Evolutionary conservation across 345 rosid genomes (phyloP), one percentile per base, ranked within the genome.

Genomic region (Eucalyptus coolabah): DNA sequence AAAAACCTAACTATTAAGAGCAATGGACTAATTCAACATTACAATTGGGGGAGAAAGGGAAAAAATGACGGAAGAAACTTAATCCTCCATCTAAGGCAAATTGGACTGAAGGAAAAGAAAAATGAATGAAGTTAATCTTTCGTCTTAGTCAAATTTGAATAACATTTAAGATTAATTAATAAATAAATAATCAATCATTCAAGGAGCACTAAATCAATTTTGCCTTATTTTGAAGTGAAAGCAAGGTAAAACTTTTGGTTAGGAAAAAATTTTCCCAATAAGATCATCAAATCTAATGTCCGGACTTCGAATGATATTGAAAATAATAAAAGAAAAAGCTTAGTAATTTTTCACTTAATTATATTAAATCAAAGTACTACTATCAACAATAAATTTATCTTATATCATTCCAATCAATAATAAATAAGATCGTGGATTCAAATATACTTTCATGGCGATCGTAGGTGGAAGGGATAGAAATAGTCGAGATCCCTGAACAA

Each of bases 401-500:
- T 53, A 53, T 2, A 53, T 53, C 1, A 0, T 53, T 53, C 26
- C 26, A 53, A 53, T 21, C 26, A 53, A 53, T 21, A 53, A 53
- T 53, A 53, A 53, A 53, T 53, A 53, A 53, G 59, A 53, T 53
- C 0, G 0, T 53, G 26, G 24, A 53, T 53, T 21, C 59, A 53
- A 53, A 53, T 53, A 53, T 53, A 53, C 26, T 21, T 53, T 53
- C 59, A 53, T 53, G 2, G 26, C 5, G 0, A 0, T 21, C 0
- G 26, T 21, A 53, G 26, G 26, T 19, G 26, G 2, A 53, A 53
- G 26, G 59, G 59, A 53, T 53, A 53, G 59, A 53, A 53, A 53
- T 4, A 21, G 11, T 3, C 4, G 26, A 21, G 11, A 53, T 53
- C 26, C 11, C 0, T 21, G 1, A 53, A 53, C 26, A 53, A 53